Conservation (phyloP, 2,329 filamentous ascomycete genomes). For the Penicillium hesseltinei region DNA sequence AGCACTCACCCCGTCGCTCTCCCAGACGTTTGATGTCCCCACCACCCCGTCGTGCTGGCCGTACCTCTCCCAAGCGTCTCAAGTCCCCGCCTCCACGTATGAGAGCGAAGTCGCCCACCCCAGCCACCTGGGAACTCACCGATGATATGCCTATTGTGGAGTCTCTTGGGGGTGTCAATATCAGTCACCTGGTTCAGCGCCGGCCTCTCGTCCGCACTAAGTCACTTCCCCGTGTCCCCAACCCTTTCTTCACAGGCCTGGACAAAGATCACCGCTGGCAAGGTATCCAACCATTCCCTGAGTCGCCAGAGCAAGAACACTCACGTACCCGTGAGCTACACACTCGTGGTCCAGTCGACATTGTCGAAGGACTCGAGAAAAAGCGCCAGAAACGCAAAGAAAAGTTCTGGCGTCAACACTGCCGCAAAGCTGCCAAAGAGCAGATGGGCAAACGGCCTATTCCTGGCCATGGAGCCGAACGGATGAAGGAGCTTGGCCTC, state of each 20-base stretch:
- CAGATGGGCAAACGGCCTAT: constrained; percentile 63
- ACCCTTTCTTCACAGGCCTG: constrained; percentile 58
- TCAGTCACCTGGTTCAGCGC: constrained; percentile 57
- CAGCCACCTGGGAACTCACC: constrained; percentile 40
- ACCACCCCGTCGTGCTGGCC: constrained; percentile 50
- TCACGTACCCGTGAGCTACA: constrained; percentile 56
- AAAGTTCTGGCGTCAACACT: constrained; percentile 87
- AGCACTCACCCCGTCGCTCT: constrained; percentile 56
- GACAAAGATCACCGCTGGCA: constrained; percentile 32
- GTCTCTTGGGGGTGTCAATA: constrained; percentile 50
- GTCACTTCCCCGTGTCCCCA: constrained; percentile 77
- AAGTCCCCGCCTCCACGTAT: constrained; percentile 69
- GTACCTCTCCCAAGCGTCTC: constrained; percentile 62
- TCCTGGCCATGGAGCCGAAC: constrained; percentile 83
- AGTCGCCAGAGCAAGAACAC: constrained; percentile 35
- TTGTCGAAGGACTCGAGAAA: constrained; percentile 91
- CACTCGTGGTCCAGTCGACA: constrained; percentile 91
- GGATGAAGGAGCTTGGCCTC: constrained; percentile 89
- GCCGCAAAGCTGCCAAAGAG: constrained; percentile 72
- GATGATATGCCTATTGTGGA: constrained; percentile 44
- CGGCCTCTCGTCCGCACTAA: constrained; percentile 75
- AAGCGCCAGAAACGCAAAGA: constrained; percentile 91
- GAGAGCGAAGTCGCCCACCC: constrained; percentile 48
- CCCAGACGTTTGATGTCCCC: constrained; percentile 62
- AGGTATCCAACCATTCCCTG: constrained; percentile 36